Conservation (phyloP, 768 basidiomycete genomes). For the Tephrocybe sp. region DNA sequence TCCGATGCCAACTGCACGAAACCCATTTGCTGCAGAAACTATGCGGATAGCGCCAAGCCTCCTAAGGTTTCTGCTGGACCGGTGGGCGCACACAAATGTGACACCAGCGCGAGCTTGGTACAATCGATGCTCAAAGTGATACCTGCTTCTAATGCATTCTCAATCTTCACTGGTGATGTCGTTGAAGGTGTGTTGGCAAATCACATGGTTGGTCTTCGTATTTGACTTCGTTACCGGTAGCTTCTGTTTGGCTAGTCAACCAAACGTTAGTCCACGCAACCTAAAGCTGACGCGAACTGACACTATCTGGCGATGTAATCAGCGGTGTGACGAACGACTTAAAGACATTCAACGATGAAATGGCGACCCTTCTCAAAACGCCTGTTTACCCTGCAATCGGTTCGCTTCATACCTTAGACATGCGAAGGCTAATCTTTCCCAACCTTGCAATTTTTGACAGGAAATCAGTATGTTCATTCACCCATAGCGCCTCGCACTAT, state of each 20-base stretch:
- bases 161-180: conserved; percentile 67
- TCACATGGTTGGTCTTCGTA: not conserved
- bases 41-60: conserved; percentile 36
- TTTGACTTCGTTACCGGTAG: conserved; percentile 23
- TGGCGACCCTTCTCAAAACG: conserved; percentile 36
- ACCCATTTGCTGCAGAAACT: conserved; percentile 61
- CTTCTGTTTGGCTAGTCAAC: conserved; percentile 50
- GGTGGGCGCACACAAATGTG: conserved; percentile 50
- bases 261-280: conserved; percentile 32
- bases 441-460: conserved; percentile 21
- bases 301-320: not conserved
- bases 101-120: conserved; percentile 47
- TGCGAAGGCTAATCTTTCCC: not conserved
- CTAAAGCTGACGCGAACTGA: not conserved
- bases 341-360: conserved; percentile 44
- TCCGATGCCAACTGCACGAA: conserved; percentile 60
- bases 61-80: conserved; percentile 46
- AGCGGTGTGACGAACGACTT: conserved; percentile 48
- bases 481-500: not conserved
- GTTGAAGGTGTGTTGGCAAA: conserved; percentile 45
- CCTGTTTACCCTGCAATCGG: conserved; percentile 54
- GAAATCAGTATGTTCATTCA: conserved; percentile 45
- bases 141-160: conserved; percentile 40
- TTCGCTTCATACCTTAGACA: conserved; percentile 18
- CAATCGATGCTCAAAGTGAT: conserved; percentile 51